These are phyloP conservation scores for Pulveroboletus sp. DNA, from an alignment of 768 basidiomycete species.

Conservation along the genomic window DNA sequence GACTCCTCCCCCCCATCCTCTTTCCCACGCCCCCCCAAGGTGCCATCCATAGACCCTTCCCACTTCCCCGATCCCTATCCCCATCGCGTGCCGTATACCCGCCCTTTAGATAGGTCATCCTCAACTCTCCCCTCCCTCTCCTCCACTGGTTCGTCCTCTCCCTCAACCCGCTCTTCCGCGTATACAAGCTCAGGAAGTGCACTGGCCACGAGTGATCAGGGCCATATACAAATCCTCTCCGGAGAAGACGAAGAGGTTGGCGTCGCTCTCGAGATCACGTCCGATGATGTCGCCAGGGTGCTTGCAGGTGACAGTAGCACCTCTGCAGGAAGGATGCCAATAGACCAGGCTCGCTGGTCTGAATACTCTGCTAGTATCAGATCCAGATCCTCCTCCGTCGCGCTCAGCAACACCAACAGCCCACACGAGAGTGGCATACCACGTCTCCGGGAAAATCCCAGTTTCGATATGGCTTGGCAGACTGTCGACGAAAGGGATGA, in stretches of 20 bases:
- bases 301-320: slow-evolving; percentile 49
- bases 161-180: slow-evolving; percentile 71
- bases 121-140: slow-evolving; percentile 56
- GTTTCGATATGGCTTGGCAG: slow-evolving; percentile 75
- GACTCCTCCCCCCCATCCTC: slow-evolving; percentile 33
- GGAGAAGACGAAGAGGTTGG: slow-evolving; percentile 51
- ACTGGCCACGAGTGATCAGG: slow-evolving; percentile 54
- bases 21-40: slow-evolving; percentile 43
- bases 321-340: slow-evolving; percentile 45
- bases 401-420: slow-evolving; percentile 40
- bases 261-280: slow-evolving; percentile 54
- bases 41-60: slow-evolving; percentile 51
- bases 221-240: slow-evolving; percentile 61
- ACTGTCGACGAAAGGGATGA: slow-evolving; percentile 70
- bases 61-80: slow-evolving; percentile 73
- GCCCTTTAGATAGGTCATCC: slow-evolving; percentile 29
- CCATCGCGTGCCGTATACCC: slow-evolving; percentile 47
- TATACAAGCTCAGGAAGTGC: slow-evolving; percentile 71
- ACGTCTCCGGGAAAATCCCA: slow-evolving; percentile 57
- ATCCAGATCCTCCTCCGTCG: slow-evolving; percentile 67
- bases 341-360: slow-evolving; percentile 72
- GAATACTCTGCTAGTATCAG: slow-evolving; percentile 61
- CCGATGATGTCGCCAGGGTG: slow-evolving; percentile 61
- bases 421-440: slow-evolving; percentile 40
- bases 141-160: slow-evolving; percentile 64